These are phyloP conservation scores for Thielaviopsis punctulata DNA, from an alignment of 2,329 filamentous ascomycete species.

Conservation along the genomic window DNA sequence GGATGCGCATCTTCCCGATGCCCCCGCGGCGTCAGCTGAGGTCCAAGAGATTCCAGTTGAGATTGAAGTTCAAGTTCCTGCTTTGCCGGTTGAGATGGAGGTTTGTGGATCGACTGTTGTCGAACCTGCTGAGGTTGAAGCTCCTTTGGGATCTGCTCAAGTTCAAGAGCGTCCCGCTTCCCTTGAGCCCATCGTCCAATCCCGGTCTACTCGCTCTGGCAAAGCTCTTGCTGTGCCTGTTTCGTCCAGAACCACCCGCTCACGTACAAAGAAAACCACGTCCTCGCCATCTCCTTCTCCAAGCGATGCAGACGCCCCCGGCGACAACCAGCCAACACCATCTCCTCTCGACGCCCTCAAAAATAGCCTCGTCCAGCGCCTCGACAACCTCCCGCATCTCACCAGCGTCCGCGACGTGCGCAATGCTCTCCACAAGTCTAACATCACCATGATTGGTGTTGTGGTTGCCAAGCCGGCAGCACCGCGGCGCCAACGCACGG, in stretches of 20 bases:
- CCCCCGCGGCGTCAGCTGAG: no score
- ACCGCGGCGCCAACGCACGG: constrained; percentile 36
- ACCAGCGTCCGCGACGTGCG: not conserved
- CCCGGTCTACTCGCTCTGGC: not conserved
- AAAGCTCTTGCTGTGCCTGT: not conserved
- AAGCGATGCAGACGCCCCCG: not conserved
- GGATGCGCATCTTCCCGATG: no score
- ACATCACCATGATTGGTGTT: constrained; percentile 17
- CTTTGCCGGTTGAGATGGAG: no score
- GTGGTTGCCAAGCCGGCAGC: constrained; percentile 32
- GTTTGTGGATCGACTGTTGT: no score
- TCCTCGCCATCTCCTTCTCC: not conserved
- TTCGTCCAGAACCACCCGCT: not conserved
- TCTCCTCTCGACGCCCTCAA: not conserved
- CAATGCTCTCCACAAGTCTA: not conserved
- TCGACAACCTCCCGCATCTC: not conserved
- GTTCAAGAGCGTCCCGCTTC: no score
- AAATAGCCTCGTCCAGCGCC: not conserved
- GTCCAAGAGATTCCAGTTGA: no score
- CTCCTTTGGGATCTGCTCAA: no score
- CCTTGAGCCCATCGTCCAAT: not conserved
- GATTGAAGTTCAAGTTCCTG: no score
- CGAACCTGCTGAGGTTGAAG: no score
- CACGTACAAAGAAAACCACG: not conserved
- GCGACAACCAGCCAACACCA: not conserved